Evolutionary conservation across 2,329 filamentous ascomycete genomes (phyloP).

Genomic region (Cucurbitaria berberidis): DNA sequence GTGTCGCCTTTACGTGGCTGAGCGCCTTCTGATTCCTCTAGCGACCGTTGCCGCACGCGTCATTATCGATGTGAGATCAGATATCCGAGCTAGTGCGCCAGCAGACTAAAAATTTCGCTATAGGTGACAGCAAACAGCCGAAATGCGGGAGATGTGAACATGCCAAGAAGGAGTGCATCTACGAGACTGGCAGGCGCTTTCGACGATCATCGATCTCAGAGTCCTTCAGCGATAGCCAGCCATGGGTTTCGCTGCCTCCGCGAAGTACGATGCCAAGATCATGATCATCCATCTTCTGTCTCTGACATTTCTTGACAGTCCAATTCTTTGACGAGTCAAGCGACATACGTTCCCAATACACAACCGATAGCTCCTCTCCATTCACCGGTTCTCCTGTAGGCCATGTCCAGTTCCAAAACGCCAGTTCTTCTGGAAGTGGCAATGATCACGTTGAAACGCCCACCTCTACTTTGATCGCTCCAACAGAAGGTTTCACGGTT

Average conservation of each 20-base stretch:
- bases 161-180: conserved; percentile 42
- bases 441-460: conserved; percentile 23
- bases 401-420: conserved; percentile 19
- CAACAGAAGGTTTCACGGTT: conserved; percentile 42
- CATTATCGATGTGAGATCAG: conserved; percentile 44
- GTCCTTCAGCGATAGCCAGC: conserved; percentile 38
- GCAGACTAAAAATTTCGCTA: conserved; percentile 19
- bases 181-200: conserved; percentile 45
- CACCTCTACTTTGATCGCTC: conserved; percentile 24
- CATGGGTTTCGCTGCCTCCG: conserved; percentile 46
- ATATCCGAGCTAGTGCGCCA: neutral
- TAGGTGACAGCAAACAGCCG: conserved; percentile 46
- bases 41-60: conserved; percentile 48
- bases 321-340: conserved; percentile 47
- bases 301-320: conserved; percentile 32
- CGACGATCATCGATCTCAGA: conserved; percentile 44
- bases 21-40: conserved; percentile 24
- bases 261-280: conserved; percentile 25
- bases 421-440: conserved; percentile 14
- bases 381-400: conserved; percentile 17
- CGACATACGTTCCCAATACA: conserved; percentile 41
- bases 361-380: conserved; percentile 25
- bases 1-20: neutral
- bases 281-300: neutral
- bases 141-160: conserved; percentile 43